Evolutionary conservation across 177 flowering plant species (phyloP), one percentile per base, ranked within the genome.

Genomic region (Vitis hybrid): DNA sequence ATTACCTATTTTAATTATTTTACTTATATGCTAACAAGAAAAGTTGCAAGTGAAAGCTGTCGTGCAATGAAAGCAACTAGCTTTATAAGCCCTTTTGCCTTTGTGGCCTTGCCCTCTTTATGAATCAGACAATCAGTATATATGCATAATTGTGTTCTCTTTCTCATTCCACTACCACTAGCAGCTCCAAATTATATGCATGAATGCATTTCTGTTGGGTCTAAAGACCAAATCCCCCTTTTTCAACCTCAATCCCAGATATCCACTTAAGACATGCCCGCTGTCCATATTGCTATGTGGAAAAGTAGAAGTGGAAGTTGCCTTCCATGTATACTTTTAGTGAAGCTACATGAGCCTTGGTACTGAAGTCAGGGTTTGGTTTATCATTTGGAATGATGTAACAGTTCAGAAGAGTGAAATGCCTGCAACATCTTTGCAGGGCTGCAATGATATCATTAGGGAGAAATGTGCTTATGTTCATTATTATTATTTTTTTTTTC

Each of bases 111-210:
- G 54, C 32, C 58, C 20, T 27, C 59, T 32, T 30, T 54, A 66
- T 66, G 69, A 13, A 54, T 54, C 57, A 54, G 57, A 54, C 57
- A 13, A 54, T 54, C 57, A 54, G 15, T 54, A 54, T 54, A 54
- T 54, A 54, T 54, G 17, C n/a, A 54, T 54, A 54, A 54, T 54
- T 54, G n/a, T 54, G 57, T 54, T 54, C n/a, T 54, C 57, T 54
- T 54, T 54, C 57, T 14, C 57, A 54, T 54, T 54, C 57, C 57
- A 54, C 57, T 54, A 54, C n/a, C 57, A 54, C 7, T 54, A 13
- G 17, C 57, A 54, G 41, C 41, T 35, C 41, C 41, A 54, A 54
- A 54, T 13, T 13, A 54, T 54, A 54, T 13, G 11, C n/a, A 13
- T 54, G 57, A n/a, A 54, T 11, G 57, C 57, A 54, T 54, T 13